Evolutionary conservation across 306 rosid genomes (phyloP), one percentile per base, ranked within the genome.

Genomic region (Quercus cerris): DNA sequence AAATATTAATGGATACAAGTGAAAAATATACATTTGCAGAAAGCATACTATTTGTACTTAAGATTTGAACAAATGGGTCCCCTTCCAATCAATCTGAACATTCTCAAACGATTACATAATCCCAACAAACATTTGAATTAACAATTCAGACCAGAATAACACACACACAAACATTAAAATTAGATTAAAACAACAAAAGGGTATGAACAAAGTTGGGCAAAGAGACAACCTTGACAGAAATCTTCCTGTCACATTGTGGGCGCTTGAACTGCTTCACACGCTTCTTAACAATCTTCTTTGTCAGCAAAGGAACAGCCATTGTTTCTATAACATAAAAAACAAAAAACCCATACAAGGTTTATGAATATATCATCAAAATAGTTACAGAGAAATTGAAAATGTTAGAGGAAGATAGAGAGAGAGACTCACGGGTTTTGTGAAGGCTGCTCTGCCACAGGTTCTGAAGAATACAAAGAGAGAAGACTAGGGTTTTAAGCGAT

Each of bases 211-310:
- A 5, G 9, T 66, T 17, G 38, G 11, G 51, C 7, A 6, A 35
- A 35, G 44, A 59, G 17, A 61, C 18, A 78, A 87, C 94, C 91
- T 90, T 90, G 3, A 90, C 94, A 55, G 85, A 74, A 17, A 82
- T 81, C 78, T 82, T 90, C 63, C 94, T 68, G 86, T 90, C 91
- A 56, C 91, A 63, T 46, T 90, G 94, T 30, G 91, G 94, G 82
- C 90, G 78, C 84, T 82, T 86, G 77, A 90, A 90, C 73, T 84
- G 75, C 81, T 84, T 86, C 82, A 82, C 87, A 33, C 91, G 94
- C 90, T 90, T 90, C 94, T 90, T 90, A 68, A 90, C 90, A 80
- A 90, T 86, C 75, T 80, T 85, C 88, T 90, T 90, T 74, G 75
- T 86, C 41, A 90, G 77, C 87, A 90, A 59, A 33, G 94, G 94